These are phyloP conservation scores for Daldinia sp. DNA, from an alignment of 2,329 filamentous ascomycete genomes.

Conservation along the genomic window DNA sequence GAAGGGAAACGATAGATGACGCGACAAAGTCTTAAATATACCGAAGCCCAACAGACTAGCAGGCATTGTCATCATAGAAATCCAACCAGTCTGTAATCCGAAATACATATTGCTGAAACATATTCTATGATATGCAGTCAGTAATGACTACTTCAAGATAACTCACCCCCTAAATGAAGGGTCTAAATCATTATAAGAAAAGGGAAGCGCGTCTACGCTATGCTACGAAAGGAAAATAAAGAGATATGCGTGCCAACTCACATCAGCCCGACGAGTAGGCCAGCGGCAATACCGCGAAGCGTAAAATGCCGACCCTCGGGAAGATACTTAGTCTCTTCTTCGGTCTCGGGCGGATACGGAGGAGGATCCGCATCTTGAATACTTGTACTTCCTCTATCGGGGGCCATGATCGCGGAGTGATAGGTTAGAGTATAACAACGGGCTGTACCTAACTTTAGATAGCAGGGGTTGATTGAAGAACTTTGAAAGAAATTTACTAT, in stretches of 20 bases:
- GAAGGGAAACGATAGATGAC: conserved; percentile 82
- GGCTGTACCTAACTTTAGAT: conserved; percentile 8
- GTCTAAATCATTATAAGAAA: not conserved
- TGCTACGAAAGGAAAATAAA: not conserved
- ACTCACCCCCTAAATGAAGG: not conserved
- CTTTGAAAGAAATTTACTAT: not conserved
- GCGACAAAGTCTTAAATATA: conserved; percentile 84
- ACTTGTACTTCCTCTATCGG: conserved; percentile 46
- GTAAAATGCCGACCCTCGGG: conserved; percentile 80
- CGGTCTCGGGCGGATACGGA: conserved; percentile 27
- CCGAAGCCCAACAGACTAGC: conserved; percentile 94
- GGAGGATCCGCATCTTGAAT: conserved; percentile 24
- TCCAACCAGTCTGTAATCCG: conserved; percentile 84
- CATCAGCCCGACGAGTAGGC: conserved; percentile 85
- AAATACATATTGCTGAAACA: conserved; percentile 91
- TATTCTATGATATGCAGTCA: conserved; percentile 28
- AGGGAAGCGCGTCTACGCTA: conserved; percentile 53
- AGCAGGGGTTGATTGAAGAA: not conserved
- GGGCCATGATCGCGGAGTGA: conserved; percentile 42
- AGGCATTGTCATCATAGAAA: conserved; percentile 94
- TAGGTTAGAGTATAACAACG: conserved; percentile 15
- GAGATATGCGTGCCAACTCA: conserved; percentile 68
- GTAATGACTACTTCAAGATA: conserved; percentile 5
- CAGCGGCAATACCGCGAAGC: conserved; percentile 80
- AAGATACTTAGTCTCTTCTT: conserved; percentile 45